Conservation (phyloP, 2,329 filamentous ascomycete genomes). For the Ciborinia camelliae region DNA sequence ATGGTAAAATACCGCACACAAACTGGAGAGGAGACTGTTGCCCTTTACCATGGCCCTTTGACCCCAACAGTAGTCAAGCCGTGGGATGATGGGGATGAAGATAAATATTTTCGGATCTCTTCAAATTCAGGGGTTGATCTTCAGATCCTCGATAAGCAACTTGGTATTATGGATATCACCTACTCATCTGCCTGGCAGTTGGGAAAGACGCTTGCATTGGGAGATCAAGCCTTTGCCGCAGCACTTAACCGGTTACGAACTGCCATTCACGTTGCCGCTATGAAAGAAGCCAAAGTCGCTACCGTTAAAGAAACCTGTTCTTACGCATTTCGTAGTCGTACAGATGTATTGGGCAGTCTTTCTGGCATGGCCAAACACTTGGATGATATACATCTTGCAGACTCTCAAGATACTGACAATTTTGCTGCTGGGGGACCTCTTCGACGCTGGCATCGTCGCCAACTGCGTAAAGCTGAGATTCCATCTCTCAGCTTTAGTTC, state of each 20-base stretch:
- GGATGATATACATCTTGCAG: no score
- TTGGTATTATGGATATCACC: slow-evolving; percentile 44
- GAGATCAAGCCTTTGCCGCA: slow-evolving; percentile 37
- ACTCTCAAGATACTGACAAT: no score
- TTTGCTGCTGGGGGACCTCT: no score
- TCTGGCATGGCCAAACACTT: not conserved
- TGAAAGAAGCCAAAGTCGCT: slow-evolving; percentile 12
- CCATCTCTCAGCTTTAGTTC: no score
- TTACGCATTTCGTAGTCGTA: not conserved
- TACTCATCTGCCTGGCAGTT: slow-evolving; percentile 46
- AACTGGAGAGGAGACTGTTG: slow-evolving; percentile 43
- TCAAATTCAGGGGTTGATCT: slow-evolving; percentile 40
- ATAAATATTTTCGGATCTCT: slow-evolving; percentile 7
- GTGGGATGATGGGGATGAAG: no score
- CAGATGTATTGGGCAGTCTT: not conserved
- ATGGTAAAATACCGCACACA: slow-evolving; percentile 38
- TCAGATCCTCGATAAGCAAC: slow-evolving; percentile 41
- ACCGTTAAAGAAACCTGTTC: not conserved
- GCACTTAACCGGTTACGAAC: slow-evolving; percentile 32
- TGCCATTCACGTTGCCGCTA: not conserved
- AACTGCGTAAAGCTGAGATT: no score
- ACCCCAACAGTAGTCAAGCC: slow-evolving; percentile 25
- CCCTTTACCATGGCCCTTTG: slow-evolving; percentile 42
- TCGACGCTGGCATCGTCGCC: no score
- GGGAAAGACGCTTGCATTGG: slow-evolving; percentile 42